These are phyloP conservation scores for Cicer judaicum DNA, from an alignment of 306 rosid species.

Conservation along the genomic window DNA sequence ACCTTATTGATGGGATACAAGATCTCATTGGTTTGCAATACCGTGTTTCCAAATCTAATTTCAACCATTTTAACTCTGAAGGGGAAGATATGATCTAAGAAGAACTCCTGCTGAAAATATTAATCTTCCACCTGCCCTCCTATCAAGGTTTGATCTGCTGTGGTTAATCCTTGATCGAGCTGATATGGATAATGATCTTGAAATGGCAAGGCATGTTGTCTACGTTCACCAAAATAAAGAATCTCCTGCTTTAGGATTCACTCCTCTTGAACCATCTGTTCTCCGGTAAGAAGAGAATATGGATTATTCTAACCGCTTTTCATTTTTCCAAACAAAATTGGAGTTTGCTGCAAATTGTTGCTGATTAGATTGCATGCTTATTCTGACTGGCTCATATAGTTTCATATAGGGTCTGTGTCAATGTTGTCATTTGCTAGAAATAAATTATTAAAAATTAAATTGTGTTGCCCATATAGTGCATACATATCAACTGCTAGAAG, in stretches of 20 bases:
- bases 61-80: conserved; percentile 49
- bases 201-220: conserved; percentile 96
- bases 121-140: conserved; percentile 93
- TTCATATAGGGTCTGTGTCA: conserved; percentile 26
- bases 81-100: conserved; percentile 98
- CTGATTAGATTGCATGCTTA: conserved; percentile 24
- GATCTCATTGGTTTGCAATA: conserved; percentile 16
- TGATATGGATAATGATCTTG: conserved; percentile 97
- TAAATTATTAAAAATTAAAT: conserved; percentile 25
- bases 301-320: conserved; percentile 14
- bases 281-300: conserved; percentile 67
- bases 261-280: conserved; percentile 95
- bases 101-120: conserved; percentile 99
- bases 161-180: conserved; percentile 99
- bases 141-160: conserved; percentile 94
- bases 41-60: conserved; percentile 42
- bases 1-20: conserved; percentile 22
- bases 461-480: conserved; percentile 57
- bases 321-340: conserved; percentile 1
- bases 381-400: conserved; percentile 26
- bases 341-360: conserved; percentile 16
- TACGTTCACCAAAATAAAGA: conserved; percentile 93
- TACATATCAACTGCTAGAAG: conserved; percentile 97
- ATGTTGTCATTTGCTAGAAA: conserved; percentile 20
- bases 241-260: conserved; percentile 91